phyloP scores from a whole-genome alignment of 768 basidiomycete species.

The Plicaturopsis crispa region DNA sequence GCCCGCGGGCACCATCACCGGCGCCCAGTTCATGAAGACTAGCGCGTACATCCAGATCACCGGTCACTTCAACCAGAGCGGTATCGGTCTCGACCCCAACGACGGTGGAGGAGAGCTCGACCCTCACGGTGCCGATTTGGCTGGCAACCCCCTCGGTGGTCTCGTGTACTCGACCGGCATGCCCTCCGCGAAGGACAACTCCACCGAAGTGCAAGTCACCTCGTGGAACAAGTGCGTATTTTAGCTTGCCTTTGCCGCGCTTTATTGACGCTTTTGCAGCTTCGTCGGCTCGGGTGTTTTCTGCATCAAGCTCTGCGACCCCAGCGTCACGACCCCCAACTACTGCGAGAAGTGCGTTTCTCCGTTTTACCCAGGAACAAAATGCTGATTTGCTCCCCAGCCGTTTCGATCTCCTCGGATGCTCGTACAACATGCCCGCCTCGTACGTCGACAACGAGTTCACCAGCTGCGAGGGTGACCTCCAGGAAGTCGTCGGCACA shows the following conservation, averaged over 20 bases:
- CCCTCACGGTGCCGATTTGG: slow-evolving; percentile 44
- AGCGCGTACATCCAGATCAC: slow-evolving; percentile 32
- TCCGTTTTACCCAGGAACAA: background rate
- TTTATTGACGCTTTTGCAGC: slow-evolving; percentile 18
- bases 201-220: slow-evolving; percentile 27
- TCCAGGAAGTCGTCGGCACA: slow-evolving; percentile 37
- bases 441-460: slow-evolving; percentile 33
- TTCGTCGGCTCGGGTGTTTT: slow-evolving; percentile 41
- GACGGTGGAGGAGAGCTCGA: slow-evolving; percentile 54
- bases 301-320: slow-evolving; percentile 50
- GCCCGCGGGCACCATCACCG: slow-evolving; percentile 34
- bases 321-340: slow-evolving; percentile 24
- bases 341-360: slow-evolving; percentile 33
- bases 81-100: slow-evolving; percentile 26
- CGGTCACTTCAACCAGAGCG: slow-evolving; percentile 37
- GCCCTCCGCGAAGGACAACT: slow-evolving; percentile 23
- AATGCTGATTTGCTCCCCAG: background rate
- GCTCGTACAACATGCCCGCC: slow-evolving; percentile 44
- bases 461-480: slow-evolving; percentile 37
- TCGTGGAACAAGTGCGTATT: slow-evolving; percentile 36
- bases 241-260: background rate
- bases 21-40: slow-evolving; percentile 37
- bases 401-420: slow-evolving; percentile 47
- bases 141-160: slow-evolving; percentile 48
- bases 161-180: slow-evolving; percentile 37